Conservation (phyloP, 2,329 filamentous ascomycete genomes). For the Colletotrichum filicis region DNA sequence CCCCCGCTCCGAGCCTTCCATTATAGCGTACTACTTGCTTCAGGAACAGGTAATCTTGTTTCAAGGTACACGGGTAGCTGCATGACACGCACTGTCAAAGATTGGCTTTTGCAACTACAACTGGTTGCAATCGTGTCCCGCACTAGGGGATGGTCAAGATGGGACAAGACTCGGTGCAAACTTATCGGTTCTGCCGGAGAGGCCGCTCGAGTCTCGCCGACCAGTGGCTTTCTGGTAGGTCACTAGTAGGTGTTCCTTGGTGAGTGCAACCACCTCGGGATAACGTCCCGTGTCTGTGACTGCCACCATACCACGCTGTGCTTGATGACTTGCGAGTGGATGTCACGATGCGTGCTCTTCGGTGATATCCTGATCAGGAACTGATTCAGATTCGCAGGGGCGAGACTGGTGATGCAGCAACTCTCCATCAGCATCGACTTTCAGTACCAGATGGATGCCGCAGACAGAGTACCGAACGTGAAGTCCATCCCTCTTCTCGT, state of each 20-base stretch:
- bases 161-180: background rate
- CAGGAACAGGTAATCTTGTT: constrained; percentile 32
- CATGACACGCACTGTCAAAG: background rate
- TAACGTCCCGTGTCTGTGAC: background rate
- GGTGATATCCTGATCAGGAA: background rate
- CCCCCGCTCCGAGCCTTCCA: background rate
- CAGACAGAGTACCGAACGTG: background rate
- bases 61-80: constrained; percentile 20
- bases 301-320: constrained; percentile 18
- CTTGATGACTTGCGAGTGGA: background rate
- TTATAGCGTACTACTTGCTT: background rate
- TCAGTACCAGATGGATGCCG: background rate
- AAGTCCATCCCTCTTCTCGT: background rate
- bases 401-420: background rate
- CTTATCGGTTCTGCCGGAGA: background rate
- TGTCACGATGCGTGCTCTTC: constrained; percentile 5
- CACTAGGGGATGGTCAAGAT: background rate
- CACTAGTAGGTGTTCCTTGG: background rate
- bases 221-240: background rate
- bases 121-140: background rate
- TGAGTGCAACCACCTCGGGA: constrained; percentile 18
- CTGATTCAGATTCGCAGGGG: background rate
- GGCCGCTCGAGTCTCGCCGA: background rate
- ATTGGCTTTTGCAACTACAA: background rate
- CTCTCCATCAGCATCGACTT: background rate